phyloP scores from a whole-genome alignment of 164 flowering plant genomes.

The Houttuynia cordata region DNA sequence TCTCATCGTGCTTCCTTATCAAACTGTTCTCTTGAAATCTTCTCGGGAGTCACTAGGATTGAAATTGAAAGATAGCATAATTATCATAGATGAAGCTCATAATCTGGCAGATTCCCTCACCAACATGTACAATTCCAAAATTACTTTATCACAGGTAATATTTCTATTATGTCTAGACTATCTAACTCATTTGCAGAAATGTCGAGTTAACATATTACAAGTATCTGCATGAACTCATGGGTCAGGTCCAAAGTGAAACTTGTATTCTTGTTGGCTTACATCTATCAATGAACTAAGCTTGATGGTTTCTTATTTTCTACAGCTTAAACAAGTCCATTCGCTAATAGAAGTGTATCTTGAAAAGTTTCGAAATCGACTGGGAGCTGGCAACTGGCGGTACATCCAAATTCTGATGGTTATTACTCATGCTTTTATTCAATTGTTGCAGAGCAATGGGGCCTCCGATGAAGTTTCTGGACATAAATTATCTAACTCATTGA shows the following conservation, averaged over 20 bases:
- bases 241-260: background rate
- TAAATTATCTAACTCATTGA: slow-evolving; percentile 25
- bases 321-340: slow-evolving; percentile 61
- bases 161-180: background rate
- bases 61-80: slow-evolving; percentile 55
- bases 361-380: slow-evolving; percentile 62
- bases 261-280: background rate
- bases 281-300: background rate
- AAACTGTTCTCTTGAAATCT: slow-evolving; percentile 86
- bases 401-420: slow-evolving; percentile 77
- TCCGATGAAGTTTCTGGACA: slow-evolving; percentile 14
- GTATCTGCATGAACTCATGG: background rate
- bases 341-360: slow-evolving; percentile 44
- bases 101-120: slow-evolving; percentile 94
- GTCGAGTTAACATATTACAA: background rate
- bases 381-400: slow-evolving; percentile 87
- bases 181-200: background rate
- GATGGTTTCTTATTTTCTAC: slow-evolving; percentile 11
- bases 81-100: slow-evolving; percentile 98
- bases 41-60: slow-evolving; percentile 89
- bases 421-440: slow-evolving; percentile 48
- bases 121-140: slow-evolving; percentile 80
- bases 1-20: slow-evolving; percentile 92
- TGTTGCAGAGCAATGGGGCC: slow-evolving; percentile 22
- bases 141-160: slow-evolving; percentile 62